Conservation (phyloP, 306 rosid species). For the Vachellia pachyceras region DNA sequence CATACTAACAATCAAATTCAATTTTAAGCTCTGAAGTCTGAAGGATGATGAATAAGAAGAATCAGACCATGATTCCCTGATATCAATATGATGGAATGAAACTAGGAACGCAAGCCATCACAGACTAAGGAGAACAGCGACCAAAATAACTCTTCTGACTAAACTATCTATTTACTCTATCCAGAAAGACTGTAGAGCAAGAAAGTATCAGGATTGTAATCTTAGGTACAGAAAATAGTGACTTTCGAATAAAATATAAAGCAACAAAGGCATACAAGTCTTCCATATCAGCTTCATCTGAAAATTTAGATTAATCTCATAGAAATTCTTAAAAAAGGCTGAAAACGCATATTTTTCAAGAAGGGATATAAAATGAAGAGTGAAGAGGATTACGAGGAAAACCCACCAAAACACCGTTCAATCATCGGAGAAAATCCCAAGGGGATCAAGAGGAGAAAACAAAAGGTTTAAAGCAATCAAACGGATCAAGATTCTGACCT, state of each 20-base stretch:
- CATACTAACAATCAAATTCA: conserved; percentile 26
- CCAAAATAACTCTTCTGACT: background rate
- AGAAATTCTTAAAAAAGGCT: background rate
- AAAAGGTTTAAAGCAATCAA: background rate
- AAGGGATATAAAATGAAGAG: background rate
- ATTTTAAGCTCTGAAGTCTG: conserved; percentile 9
- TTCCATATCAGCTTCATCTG: background rate
- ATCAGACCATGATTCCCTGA: background rate
- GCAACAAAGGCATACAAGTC: background rate
- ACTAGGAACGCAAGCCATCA: conserved; percentile 4
- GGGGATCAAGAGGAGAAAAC: conserved; percentile 7
- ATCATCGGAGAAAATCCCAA: background rate
- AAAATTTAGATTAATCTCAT: background rate
- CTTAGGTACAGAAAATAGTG: background rate
- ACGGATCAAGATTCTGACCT: conserved; percentile 52
- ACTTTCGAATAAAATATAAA: background rate
- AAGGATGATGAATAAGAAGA: background rate
- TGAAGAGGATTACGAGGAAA: background rate
- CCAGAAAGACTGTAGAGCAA: background rate
- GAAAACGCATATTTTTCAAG: background rate
- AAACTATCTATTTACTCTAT: background rate
- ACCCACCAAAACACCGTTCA: background rate
- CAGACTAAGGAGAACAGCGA: background rate
- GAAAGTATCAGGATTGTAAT: background rate
- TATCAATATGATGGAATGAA: background rate